Percentiles rank a stretch among this genome's conserved stretches.
Evolutionary conservation across 2,329 filamentous ascomycete genomes (phyloP).

Genomic region (Cercospora sp.): DNA sequence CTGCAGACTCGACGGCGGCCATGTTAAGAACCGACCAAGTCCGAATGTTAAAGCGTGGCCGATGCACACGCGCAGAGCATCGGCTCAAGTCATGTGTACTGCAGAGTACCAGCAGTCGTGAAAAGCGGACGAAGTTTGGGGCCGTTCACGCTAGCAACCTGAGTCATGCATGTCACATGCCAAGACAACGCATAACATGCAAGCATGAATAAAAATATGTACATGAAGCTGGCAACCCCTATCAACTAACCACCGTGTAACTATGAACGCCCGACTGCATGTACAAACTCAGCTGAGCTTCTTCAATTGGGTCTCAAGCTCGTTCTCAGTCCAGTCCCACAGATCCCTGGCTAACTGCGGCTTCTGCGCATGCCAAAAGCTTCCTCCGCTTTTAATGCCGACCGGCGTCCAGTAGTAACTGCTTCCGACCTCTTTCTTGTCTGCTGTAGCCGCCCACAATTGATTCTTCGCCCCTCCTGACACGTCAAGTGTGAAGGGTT

Average conservation of each 20-base stretch:
- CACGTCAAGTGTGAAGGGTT: conserved; percentile 22
- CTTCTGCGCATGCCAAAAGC: conserved; percentile 30
- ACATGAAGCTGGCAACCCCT: neutral
- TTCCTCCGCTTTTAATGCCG: conserved; percentile 24
- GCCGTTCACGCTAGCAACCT: conserved; percentile 3
- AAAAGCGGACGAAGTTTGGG: conserved; percentile 2
- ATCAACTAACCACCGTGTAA: neutral
- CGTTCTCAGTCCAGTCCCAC: conserved; percentile 43
- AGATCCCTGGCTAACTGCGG: conserved; percentile 36
- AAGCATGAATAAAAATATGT: neutral
- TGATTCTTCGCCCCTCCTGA: conserved; percentile 31
- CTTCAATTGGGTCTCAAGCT: conserved; percentile 28
- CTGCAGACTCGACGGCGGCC: conserved; percentile 31
- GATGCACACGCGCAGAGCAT: neutral
- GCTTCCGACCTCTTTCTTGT: conserved; percentile 24
- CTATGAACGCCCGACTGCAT: neutral
- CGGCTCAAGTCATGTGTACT: neutral
- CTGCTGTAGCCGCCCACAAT: conserved; percentile 33
- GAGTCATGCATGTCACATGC: neutral
- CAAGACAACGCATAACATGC: neutral
- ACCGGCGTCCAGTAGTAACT: conserved; percentile 32
- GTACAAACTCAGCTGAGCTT: conserved; percentile 18
- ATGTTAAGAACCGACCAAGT: neutral
- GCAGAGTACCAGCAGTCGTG: neutral
- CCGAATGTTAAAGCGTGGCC: neutral